Conservation (phyloP, 768 basidiomycete genomes). For the Pisolithus orientalis region DNA sequence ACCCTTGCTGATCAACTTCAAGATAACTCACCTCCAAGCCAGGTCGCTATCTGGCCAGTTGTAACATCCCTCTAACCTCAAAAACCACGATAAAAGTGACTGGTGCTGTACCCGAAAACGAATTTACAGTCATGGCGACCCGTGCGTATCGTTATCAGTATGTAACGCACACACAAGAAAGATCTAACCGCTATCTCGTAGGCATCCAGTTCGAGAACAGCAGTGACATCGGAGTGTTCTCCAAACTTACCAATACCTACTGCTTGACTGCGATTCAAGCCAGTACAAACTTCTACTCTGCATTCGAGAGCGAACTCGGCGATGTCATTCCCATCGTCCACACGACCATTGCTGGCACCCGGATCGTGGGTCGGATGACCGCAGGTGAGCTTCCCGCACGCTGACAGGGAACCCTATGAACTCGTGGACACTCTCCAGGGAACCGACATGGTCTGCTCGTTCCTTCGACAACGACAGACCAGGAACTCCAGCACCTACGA, state of each 20-base stretch:
- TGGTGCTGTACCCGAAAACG: too few relatives aligned
- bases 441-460: constrained; percentile 97
- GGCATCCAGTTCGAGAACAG: constrained; percentile 92
- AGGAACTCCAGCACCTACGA: constrained; percentile 95
- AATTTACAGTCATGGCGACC: constrained; percentile 48
- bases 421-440: constrained; percentile 37
- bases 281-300: constrained; percentile 96
- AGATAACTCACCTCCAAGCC: too few relatives aligned
- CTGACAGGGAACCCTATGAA: not conserved
- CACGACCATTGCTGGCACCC: constrained; percentile 89
- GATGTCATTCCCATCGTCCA: constrained; percentile 96
- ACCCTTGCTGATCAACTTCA: not conserved
- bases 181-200: constrained; percentile 24
- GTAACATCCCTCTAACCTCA: not conserved
- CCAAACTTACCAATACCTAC: constrained; percentile 97
- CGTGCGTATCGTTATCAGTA: constrained; percentile 37
- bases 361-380: constrained; percentile 89
- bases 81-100: not conserved
- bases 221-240: constrained; percentile 94
- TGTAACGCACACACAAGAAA: not conserved
- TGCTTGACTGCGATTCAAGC: constrained; percentile 91
- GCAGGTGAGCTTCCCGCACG: constrained; percentile 51
- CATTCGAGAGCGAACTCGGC: constrained; percentile 90
- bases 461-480: constrained; percentile 92
- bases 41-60: too few relatives aligned